phyloP scores from a whole-genome alignment of 75 land plant species.

The Ceratopteris richardii region DNA sequence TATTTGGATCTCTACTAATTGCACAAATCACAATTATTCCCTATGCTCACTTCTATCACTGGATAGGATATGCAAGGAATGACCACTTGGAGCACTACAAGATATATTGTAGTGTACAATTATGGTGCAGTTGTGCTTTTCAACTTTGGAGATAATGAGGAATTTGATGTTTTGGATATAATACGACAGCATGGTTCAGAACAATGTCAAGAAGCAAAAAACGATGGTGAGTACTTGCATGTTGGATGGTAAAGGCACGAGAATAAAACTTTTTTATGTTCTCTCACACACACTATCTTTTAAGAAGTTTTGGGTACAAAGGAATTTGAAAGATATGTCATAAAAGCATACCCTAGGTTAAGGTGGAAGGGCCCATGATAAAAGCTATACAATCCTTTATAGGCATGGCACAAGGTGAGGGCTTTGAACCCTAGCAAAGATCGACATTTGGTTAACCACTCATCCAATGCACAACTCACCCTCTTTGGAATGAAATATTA shows the following conservation, averaged over 20 bases:
- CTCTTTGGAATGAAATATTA: too few relatives aligned
- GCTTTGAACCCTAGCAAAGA: too few relatives aligned
- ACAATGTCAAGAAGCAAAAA: constrained; percentile 52
- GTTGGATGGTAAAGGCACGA: background rate
- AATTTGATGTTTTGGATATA: constrained; percentile 48
- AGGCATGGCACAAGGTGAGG: too few relatives aligned
- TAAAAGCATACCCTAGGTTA: too few relatives aligned
- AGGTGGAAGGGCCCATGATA: too few relatives aligned
- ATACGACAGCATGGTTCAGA: constrained; percentile 59
- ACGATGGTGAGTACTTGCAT: constrained; percentile 68
- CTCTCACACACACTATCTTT: background rate
- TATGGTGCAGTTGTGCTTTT: constrained; percentile 79
- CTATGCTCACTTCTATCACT: background rate
- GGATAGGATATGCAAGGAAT: constrained; percentile 9
- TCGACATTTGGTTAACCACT: too few relatives aligned
- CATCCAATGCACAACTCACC: too few relatives aligned
- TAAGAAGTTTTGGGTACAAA: background rate
- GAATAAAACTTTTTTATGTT: background rate
- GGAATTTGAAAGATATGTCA: too few relatives aligned
- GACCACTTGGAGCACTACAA: constrained; percentile 31
- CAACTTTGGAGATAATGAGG: constrained; percentile 56
- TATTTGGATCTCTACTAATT: background rate
- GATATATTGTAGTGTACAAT: constrained; percentile 69
- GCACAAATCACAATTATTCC: background rate
- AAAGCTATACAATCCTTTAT: too few relatives aligned